Evolutionary conservation across 106 monocot genomes (phyloP), one percentile per base, ranked within the genome.

Genomic region (Allium fistulosum): DNA sequence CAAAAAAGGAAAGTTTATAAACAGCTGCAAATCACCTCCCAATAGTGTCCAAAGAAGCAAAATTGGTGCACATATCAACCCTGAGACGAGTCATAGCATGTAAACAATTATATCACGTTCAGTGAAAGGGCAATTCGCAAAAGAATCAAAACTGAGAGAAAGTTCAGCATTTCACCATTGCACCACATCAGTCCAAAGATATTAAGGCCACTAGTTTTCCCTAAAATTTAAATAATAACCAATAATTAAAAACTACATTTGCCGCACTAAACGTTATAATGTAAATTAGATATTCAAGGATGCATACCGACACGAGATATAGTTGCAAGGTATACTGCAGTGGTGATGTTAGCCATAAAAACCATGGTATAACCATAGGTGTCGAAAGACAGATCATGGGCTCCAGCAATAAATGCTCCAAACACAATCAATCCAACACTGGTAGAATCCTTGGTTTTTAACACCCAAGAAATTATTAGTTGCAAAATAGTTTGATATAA

Each of bases 141-240:
- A 5, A 37, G 2, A 37, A 37, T 37, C 37, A 37, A 51, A 68
- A 62, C 7, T 46, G 28, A 51, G 53, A 65, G 6, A 68, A 27
- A 17, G 51, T 13, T 7, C 17, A 75, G 57, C n/a, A 67, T 5
- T 9, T 73, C 82, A 97, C 96, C 96, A 79, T 97, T 97, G 73
- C 96, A 97, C 96, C 96, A 97, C 96, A 97, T 97, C 63, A 97
- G 80, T 75, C 96, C 96, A 82, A 97, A 97, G 80, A 84, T 97
- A 69, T 92, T 97, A 76, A 97, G 84, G 26, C 96, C 96, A 69
- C 96, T 97, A 8, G 96, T 82, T 79, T 92, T 97, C 55, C 96
- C 93, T 93, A 65, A 51, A 74, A 48, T 55, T 11, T 16, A 50
- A 11, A 26, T 16, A 49, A 4, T 10, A 51, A 51, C 16, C 17